These are phyloP conservation scores for Salmacisia buchloeana DNA, from an alignment of 1,284 basidiomycete genomes.

Conservation along the genomic window DNA sequence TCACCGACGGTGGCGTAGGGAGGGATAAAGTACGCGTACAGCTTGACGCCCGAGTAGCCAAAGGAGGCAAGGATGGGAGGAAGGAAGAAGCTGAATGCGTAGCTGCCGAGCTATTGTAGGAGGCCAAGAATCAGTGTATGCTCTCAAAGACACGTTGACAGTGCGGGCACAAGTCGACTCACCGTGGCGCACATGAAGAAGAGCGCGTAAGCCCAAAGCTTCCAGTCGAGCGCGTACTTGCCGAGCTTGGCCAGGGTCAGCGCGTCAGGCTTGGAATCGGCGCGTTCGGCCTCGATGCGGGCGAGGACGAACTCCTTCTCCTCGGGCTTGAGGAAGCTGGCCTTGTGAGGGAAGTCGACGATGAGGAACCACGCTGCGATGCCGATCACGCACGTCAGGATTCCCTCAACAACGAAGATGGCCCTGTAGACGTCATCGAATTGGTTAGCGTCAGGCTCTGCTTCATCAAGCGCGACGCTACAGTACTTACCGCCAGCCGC, in stretches of 20 bases:
- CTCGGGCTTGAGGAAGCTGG: slow-evolving; percentile 52
- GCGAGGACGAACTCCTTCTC: slow-evolving; percentile 51
- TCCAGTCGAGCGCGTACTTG: slow-evolving; percentile 50
- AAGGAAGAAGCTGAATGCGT: slow-evolving; percentile 50
- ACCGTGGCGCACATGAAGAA: slow-evolving; percentile 46
- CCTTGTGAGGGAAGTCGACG: slow-evolving; percentile 55
- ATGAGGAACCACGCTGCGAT: slow-evolving; percentile 30
- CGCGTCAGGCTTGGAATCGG: slow-evolving; percentile 52
- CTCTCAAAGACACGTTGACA: slow-evolving; percentile 15
- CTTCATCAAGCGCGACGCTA: too few species aligned
- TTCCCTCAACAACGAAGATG: slow-evolving; percentile 31
- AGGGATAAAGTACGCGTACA: slow-evolving; percentile 50
- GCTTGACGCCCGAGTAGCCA: slow-evolving; percentile 43
- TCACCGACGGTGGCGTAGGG: slow-evolving; percentile 44
- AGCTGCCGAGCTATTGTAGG: slow-evolving; percentile 18
- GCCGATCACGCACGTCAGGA: slow-evolving; percentile 27
- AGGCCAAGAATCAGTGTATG: slow-evolving; percentile 26
- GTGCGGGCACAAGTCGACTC: not conserved
- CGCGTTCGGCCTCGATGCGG: slow-evolving; percentile 54
- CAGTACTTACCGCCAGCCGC: slow-evolving; percentile 12
- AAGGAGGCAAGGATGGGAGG: slow-evolving; percentile 52
- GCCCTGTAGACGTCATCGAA: slow-evolving; percentile 44
- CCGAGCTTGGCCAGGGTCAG: slow-evolving; percentile 50
- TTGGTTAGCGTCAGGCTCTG: slow-evolving; percentile 24
- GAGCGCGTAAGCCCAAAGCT: slow-evolving; percentile 54